phyloP scores from a whole-genome alignment of 768 basidiomycete genomes.

The Podaxis rugospora region DNA sequence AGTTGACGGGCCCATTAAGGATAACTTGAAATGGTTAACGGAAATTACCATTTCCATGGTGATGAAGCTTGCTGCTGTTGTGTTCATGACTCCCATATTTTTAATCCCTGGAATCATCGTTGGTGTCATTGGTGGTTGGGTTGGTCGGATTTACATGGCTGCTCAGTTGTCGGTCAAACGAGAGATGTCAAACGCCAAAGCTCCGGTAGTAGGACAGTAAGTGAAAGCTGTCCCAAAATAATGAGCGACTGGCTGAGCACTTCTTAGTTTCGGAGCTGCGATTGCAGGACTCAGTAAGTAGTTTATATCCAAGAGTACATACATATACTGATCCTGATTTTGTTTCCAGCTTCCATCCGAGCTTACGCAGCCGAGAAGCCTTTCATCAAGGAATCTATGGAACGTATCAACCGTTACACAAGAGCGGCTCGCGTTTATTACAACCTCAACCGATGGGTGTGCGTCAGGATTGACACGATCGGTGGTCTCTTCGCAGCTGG shows the following conservation, averaged over 20 bases:
- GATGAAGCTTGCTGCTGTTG: constrained; percentile 36
- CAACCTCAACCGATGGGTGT: constrained; percentile 41
- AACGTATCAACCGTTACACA: constrained; percentile 49
- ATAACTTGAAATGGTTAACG: constrained; percentile 22
- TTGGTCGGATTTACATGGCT: constrained; percentile 35
- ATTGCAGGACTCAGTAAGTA: constrained; percentile 47
- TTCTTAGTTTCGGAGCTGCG: constrained; percentile 45
- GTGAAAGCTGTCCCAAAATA: constrained; percentile 15
- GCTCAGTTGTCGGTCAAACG: constrained; percentile 44
- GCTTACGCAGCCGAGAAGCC: constrained; percentile 55
- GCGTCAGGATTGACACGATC: constrained; percentile 50
- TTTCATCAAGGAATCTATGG: constrained; percentile 38
- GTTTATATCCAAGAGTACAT: neutral
- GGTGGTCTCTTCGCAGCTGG: constrained; percentile 48
- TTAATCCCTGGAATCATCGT: constrained; percentile 23
- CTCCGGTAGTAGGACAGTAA: constrained; percentile 43
- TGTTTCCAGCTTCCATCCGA: constrained; percentile 43
- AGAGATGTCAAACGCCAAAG: constrained; percentile 38
- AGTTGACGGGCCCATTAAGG: constrained; percentile 43
- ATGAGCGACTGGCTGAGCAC: neutral
- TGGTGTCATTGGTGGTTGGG: constrained; percentile 13
- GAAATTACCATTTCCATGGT: constrained; percentile 32
- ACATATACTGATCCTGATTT: neutral
- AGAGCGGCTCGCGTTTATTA: constrained; percentile 41
- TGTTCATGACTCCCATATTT: constrained; percentile 39